These are phyloP conservation scores for Hypomontagnella submonticulosa DNA, from an alignment of 495 filamentous ascomycete species.

Conservation along the genomic window DNA sequence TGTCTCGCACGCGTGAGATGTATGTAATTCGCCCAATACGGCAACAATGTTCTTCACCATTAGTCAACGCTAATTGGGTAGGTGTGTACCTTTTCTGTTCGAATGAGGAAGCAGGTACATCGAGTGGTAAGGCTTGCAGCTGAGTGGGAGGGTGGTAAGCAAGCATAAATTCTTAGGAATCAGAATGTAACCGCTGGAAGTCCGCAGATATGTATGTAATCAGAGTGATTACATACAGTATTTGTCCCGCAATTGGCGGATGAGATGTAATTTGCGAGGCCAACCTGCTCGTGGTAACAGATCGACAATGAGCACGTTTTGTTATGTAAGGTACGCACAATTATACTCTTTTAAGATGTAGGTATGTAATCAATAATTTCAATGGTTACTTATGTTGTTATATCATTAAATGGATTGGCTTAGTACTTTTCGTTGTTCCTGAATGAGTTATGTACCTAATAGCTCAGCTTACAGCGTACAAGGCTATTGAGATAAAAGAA, in stretches of 20 bases:
- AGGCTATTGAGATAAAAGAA: no score
- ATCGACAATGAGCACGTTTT: slow-evolving; percentile 6
- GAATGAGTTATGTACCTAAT: no score
- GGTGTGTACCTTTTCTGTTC: slow-evolving; percentile 13
- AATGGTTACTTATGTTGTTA: neutral
- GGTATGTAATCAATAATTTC: slow-evolving; percentile 17
- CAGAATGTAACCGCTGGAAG: no score
- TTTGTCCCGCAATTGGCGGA: slow-evolving; percentile 9
- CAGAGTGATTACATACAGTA: slow-evolving; percentile 37
- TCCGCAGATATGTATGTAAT: slow-evolving; percentile 14
- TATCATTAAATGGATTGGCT: neutral
- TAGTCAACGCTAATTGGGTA: slow-evolving; percentile 13
- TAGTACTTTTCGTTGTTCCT: neutral
- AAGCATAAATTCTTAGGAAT: neutral
- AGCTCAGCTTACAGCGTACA: no score
- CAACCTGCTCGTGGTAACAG: slow-evolving; percentile 10
- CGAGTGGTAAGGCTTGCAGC: neutral
- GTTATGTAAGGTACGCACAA: neutral
- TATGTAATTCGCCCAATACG: slow-evolving; percentile 30
- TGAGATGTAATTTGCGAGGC: slow-evolving; percentile 24
- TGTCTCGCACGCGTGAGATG: slow-evolving; percentile 32
- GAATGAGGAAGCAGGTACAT: slow-evolving; percentile 2
- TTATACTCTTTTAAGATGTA: neutral
- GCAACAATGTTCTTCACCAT: slow-evolving; percentile 24
- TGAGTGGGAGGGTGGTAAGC: slow-evolving; percentile 16